Evolutionary conservation across 2,329 filamentous ascomycete species (phyloP), one percentile per base, ranked within the genome.

Genomic region (Colletotrichum cordylinicola): DNA sequence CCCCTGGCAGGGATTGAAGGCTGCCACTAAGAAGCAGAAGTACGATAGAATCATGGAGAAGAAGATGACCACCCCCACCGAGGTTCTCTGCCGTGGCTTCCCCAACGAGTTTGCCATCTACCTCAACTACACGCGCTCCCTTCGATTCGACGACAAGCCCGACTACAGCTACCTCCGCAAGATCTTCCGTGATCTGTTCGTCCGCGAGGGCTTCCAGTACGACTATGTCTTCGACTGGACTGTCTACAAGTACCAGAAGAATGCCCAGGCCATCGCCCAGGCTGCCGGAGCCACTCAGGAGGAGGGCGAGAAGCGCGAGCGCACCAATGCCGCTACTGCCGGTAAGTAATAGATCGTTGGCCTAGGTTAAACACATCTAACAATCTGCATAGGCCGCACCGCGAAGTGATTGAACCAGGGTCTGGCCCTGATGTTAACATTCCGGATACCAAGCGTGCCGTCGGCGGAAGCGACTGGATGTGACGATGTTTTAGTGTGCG

Each of bases 21-120:
- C 96, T 89, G 96, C 96, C 81, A 98, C 96, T 80, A 98, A 98
- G 93, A 98, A 98, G 93, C 96, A 98, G 90, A 99, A 99, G 90
- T 98, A 99, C 85, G 97, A 99, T 88, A 93, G 96, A 79, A 99
- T 99, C 89, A 98, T 98, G 96, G 97, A 99, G 91, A 99, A 99
- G 94, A 99, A 99, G 95, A 98, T 98, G 97, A 99, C 97, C 16
- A 99, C 97, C 4, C 96, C 97, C 10, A 98, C 96, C 81, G 96
- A 99, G 88, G 96, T 98, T 65, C 95, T 99, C 66, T 99, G 97
- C 93, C 96, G 96, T 86, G 97, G 97, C 80, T 98, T 99, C 90
- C 97, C 97, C 82, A 98, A 98, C 87, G 97, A 99, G 89, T 99
- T 99, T 82, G 96, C 96, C 89, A 98, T 98, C 87, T 99, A 99